A percentile compares a stretch with the other conserved stretches of the same genome.
These are phyloP conservation scores for Gnomoniopsis smithogilvyi DNA, from an alignment of 2,329 filamentous ascomycete genomes.

Conservation along the genomic window DNA sequence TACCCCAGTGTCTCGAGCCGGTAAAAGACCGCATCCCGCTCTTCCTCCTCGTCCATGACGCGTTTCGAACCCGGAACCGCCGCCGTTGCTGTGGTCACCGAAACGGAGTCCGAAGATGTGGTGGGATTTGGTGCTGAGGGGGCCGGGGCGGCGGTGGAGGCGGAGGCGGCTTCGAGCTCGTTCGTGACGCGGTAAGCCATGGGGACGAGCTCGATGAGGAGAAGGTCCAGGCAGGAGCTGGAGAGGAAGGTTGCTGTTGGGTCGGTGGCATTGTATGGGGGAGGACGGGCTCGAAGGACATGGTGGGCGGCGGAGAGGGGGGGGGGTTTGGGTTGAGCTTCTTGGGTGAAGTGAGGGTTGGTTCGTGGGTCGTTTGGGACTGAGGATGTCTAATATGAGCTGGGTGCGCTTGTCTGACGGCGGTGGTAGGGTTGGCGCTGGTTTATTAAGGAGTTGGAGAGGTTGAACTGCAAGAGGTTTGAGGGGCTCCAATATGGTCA, in stretches of 20 bases:
- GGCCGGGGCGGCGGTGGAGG: background rate
- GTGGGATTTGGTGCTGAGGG: background rate
- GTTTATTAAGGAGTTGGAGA: too few relatives aligned
- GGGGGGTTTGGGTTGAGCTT: background rate
- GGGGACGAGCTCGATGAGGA: conserved; percentile 94
- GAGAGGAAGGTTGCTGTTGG: conserved; percentile 73
- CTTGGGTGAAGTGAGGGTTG: too few relatives aligned
- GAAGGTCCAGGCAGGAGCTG: conserved; percentile 85
- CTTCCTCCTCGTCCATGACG: conserved; percentile 71
- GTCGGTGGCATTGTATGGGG: conserved; percentile 71
- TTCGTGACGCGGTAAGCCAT: conserved; percentile 84
- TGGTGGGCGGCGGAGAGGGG: conserved; percentile 29
- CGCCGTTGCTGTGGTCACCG: conserved; percentile 16
- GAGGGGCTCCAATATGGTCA: too few relatives aligned
- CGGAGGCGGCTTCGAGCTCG: conserved; percentile 57
- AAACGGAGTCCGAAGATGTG: conserved; percentile 16
- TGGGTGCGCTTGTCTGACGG: too few relatives aligned
- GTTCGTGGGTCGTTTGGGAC: too few relatives aligned
- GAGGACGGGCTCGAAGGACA: conserved; percentile 72
- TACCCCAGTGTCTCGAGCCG: conserved; percentile 83
- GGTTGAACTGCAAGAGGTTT: too few relatives aligned
- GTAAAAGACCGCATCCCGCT: conserved; percentile 80
- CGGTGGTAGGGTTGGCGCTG: too few relatives aligned
- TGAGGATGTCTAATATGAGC: too few relatives aligned
- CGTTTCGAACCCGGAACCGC: conserved; percentile 19